These are phyloP conservation scores for Debaryomyces singareniensis DNA, from an alignment of 1,139 yeast species.

Conservation along the genomic window DNA sequence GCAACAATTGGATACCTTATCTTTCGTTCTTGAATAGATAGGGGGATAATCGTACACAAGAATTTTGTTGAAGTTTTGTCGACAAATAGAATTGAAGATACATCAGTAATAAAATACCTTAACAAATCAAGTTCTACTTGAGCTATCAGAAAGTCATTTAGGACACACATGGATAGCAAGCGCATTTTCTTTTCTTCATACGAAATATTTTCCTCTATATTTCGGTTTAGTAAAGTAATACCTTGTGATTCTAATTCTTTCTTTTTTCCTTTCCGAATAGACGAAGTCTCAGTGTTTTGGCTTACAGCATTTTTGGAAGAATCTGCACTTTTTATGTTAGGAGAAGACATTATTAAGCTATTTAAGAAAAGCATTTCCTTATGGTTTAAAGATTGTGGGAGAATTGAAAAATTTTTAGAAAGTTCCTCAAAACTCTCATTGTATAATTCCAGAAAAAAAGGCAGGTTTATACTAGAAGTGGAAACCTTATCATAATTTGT, in stretches of 20 bases:
- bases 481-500: constrained; percentile 5
- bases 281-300: no score
- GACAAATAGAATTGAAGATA: constrained; percentile 12
- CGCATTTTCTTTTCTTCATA: neutral
- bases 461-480: no score
- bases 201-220: neutral
- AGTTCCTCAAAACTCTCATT: no score
- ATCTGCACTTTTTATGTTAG: no score
- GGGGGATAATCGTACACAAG: constrained; percentile 13
- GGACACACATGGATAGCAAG: neutral
- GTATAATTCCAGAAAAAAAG: no score
- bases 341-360: no score
- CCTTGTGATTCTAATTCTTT: neutral
- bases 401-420: no score
- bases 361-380: neutral
- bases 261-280: no score
- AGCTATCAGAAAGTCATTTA: neutral
- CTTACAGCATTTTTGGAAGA: no score
- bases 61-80: constrained; percentile 15
- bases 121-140: constrained; percentile 9
- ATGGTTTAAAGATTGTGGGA: no score
- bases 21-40: constrained; percentile 9
- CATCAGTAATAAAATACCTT: constrained; percentile 13
- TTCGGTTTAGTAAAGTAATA: neutral
- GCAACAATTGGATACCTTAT: constrained; percentile 14